Conservation (phyloP, 306 rosid genomes). For the Vicia sativa region DNA sequence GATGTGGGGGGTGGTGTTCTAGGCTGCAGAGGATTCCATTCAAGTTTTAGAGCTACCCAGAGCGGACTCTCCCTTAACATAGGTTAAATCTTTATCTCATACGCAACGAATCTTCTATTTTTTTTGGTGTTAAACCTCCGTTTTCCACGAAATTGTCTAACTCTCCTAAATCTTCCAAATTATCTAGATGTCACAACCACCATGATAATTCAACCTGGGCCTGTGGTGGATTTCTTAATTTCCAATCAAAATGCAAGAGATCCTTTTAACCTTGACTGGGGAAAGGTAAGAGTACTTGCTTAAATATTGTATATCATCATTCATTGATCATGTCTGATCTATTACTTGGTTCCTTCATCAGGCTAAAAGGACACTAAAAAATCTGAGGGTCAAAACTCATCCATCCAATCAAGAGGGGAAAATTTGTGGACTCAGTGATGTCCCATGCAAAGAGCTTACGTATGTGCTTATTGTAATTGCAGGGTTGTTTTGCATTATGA, state of each 20-base stretch:
- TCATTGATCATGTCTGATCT: slow-evolving; percentile 12
- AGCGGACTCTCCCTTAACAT: slow-evolving; percentile 87
- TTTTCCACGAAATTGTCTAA: background rate
- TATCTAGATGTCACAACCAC: slow-evolving; percentile 89
- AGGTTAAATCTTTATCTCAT: slow-evolving; percentile 46
- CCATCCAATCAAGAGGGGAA: slow-evolving; percentile 80
- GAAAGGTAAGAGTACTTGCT: slow-evolving; percentile 59
- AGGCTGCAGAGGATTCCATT: slow-evolving; percentile 93
- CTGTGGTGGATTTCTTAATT: slow-evolving; percentile 87
- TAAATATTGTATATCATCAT: background rate
- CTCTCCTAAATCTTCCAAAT: background rate
- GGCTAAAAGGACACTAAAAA: slow-evolving; percentile 85
- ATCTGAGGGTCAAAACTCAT: slow-evolving; percentile 71
- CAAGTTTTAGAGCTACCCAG: slow-evolving; percentile 91
- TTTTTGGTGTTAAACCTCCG: too few species aligned
- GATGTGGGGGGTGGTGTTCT: slow-evolving; percentile 96
- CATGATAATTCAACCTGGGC: slow-evolving; percentile 89
- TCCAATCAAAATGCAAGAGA: slow-evolving; percentile 80
- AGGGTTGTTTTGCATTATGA: slow-evolving; percentile 2
- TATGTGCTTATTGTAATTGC: slow-evolving; percentile 38
- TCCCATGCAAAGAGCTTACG: slow-evolving; percentile 78
- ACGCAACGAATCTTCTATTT: background rate
- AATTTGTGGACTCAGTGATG: slow-evolving; percentile 82
- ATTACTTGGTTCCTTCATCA: slow-evolving; percentile 37
- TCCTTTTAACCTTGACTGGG: slow-evolving; percentile 85